Evolutionary conservation across 2,329 filamentous ascomycete genomes (phyloP), one percentile per base, ranked within the genome.

Genomic region (Venturia pyrina): DNA sequence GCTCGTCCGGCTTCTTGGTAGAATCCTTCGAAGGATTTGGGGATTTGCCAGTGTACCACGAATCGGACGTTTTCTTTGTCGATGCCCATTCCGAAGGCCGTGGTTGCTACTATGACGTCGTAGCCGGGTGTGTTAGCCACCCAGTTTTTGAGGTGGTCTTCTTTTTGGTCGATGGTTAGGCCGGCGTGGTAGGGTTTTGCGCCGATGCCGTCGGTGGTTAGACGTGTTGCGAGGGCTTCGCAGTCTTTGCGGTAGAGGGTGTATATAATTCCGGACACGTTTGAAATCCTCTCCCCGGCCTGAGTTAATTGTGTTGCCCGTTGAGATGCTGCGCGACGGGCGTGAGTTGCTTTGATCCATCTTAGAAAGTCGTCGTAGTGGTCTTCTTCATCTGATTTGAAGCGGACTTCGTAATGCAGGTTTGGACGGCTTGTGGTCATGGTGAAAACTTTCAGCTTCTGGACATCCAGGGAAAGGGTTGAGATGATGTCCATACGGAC

Each of bases 11-110:
- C 93, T 81, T 98, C 93, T 77, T 98, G 93, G 72, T 97, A 96
- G 74, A 95, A 97, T 0, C 93, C 91, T 75, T 98, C 93, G 74
- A 98, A 96, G 3, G 89, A 95, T 73, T 96, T 96, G 11, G 93
- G 91, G 11, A 96, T 83, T 67, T 91, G 89, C 92, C 93, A 98
- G 76, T 98, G 93, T 1, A 95, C 87, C 0, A 98, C 93, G 71
- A 97, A 97, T 2, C 93, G 89, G 13, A 98, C 93, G 70, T 96
- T 89, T 64, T 95, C 87, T 76, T 97, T 97, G 76, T 98, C 93
- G 69, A 98, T 97, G 34, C 93, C 93, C 93, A 98, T 98, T 2
- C 93, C 93, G 72, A 98, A 98, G 0, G 93, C 93, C 1, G 91
- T 98, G 0, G 93, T 98, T 1, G 93, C 93, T 37, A 97, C 92